A percentile compares a stretch with the other conserved stretches of the same genome.
These are phyloP conservation scores for Trichoderma harzianum DNA, from an alignment of 2,329 filamentous ascomycete genomes.

Conservation along the genomic window DNA sequence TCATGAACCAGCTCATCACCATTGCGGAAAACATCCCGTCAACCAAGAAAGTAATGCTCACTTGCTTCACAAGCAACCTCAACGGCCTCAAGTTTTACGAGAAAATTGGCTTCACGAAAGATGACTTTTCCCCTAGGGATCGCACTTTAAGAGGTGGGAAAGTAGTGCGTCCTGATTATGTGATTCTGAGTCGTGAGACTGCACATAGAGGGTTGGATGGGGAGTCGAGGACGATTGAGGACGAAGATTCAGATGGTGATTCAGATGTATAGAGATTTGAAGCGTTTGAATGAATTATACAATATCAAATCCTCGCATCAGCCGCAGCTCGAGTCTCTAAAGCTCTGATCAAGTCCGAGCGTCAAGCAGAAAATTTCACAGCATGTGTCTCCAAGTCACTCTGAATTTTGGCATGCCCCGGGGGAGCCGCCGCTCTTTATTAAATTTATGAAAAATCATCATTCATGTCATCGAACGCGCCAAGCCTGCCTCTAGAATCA, in stretches of 20 bases:
- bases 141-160: conserved; percentile 53
- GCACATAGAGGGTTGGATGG: conserved; percentile 24
- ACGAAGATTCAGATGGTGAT: neutral
- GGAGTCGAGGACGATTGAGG: neutral
- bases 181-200: conserved; percentile 55
- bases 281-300: neutral
- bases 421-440: neutral
- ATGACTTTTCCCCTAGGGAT: conserved; percentile 53
- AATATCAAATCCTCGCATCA: neutral
- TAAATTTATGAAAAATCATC: neutral
- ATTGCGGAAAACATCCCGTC: conserved; percentile 52
- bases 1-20: conserved; percentile 55
- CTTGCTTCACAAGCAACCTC: conserved; percentile 63
- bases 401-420: conserved; percentile 11
- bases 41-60: conserved; percentile 68
- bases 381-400: neutral
- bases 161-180: conserved; percentile 53
- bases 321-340: neutral
- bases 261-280: neutral
- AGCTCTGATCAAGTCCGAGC: neutral
- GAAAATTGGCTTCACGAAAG: conserved; percentile 54
- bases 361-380: conserved; percentile 1
- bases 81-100: conserved; percentile 59
- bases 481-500: conserved; percentile 14
- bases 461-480: conserved; percentile 16